Evolutionary conservation across 768 basidiomycete species (phyloP), one percentile per base, ranked within the genome.

Genomic region (Nevesoporus exiguus): DNA sequence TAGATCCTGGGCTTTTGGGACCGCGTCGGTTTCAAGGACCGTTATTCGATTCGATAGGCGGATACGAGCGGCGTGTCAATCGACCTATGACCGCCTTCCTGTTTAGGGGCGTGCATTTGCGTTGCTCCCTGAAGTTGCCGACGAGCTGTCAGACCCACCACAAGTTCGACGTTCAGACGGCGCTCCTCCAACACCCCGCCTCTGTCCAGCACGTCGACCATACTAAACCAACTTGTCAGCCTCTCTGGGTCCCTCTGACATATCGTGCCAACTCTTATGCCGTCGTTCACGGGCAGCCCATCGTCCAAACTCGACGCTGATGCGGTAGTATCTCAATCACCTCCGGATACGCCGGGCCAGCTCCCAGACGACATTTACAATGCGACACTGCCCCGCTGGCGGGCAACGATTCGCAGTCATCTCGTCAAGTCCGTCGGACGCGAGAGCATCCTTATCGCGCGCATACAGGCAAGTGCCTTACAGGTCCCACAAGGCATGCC

Each of bases 401-500:
- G 87, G 57, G 81, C 84, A 24, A 76, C 71, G 0, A 70, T 88
- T 37, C 80, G 90, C 19, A 67, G 78, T 36, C 65, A 60, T 51
- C 70, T 92, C 15, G 74, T 90, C 37, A 69, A 66, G 53, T 71
- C 67, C 36, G 80, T 92, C 21, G 70, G 76, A 33, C 69, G 73
- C 63, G 90, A 93, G 71, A 85, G 83, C 5, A 59, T 71, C 57
- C 59, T 83, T 31, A 74, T 92, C 40, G 89, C 81, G 3, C 75
- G 67, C 36, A 80, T 89, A 76, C 90, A 92, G 81, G 90, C 83
- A 36, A 47, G 74, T 65, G 7, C 37, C 15, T 34, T 2, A 15
- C 14, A 15, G 14, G 34, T 17, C 15, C 2, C 34, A n/a, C 17
- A 5, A 15, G 2, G 10, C 36, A 42, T 40, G 25, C 24, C 53